Evolutionary conservation across 1,139 yeast genomes (phyloP).

Genomic region (Magnusiomyces paraingens): DNA sequence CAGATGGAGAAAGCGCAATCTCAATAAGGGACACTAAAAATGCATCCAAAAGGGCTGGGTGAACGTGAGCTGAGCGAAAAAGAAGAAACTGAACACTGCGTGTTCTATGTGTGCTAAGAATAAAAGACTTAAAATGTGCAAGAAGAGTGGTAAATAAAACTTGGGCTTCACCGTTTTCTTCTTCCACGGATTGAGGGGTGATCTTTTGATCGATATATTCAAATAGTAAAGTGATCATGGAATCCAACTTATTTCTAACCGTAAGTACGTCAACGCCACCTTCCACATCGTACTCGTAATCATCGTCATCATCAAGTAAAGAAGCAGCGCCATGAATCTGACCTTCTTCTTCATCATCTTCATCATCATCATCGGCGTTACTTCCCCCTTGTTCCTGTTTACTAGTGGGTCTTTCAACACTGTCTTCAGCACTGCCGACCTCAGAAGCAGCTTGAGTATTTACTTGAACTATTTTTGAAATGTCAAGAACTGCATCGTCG

Average conservation of each 20-base stretch:
- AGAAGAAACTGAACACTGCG: conserved; percentile 80
- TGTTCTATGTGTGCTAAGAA: conserved; percentile 89
- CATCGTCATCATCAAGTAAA: conserved; percentile 29
- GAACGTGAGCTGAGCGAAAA: conserved; percentile 76
- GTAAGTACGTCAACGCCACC: conserved; percentile 27
- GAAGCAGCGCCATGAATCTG: not conserved
- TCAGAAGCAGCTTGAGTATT: not conserved
- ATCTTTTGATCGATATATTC: conserved; percentile 45
- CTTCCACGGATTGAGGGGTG: conserved; percentile 35
- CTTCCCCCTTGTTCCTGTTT: not conserved
- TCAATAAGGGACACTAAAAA: conserved; percentile 78
- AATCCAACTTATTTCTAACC: conserved; percentile 53
- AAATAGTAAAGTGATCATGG: conserved; percentile 52
- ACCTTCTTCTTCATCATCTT: conserved; percentile 18
- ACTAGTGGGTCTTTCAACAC: not conserved
- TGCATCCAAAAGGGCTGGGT: conserved; percentile 77
- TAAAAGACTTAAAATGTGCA: conserved; percentile 70
- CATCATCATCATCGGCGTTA: conserved; percentile 6
- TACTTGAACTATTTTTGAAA: not conserved
- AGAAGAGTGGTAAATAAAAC: conserved; percentile 67
- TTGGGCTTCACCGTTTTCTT: conserved; percentile 60
- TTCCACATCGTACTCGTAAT: conserved; percentile 33
- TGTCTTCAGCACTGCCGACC: not conserved
- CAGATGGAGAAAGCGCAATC: conserved; percentile 63
- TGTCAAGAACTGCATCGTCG: conserved; percentile 2